phyloP scores from a whole-genome alignment of 257 asterid genomes.

The Scutellaria baicalensis region DNA sequence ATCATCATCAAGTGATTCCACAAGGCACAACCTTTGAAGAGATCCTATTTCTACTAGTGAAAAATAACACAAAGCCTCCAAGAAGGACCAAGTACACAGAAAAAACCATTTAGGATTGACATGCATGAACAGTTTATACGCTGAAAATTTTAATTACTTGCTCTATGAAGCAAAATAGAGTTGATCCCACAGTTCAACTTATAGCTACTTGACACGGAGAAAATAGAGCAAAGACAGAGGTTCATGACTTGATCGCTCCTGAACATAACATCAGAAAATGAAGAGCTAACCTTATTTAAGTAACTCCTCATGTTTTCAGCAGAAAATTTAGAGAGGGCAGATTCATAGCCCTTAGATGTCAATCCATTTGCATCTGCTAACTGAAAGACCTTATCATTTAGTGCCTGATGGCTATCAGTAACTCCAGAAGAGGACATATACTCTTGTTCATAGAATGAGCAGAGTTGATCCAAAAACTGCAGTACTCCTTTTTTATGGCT shows the following conservation, averaged over 20 bases:
- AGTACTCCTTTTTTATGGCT: constrained; percentile 83
- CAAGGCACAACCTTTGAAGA: background rate
- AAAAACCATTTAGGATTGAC: background rate
- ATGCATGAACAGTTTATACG: background rate
- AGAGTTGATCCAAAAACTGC: constrained; percentile 75
- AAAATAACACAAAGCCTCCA: background rate
- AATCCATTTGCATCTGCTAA: constrained; percentile 77
- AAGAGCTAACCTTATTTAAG: constrained; percentile 55
- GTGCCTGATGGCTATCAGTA: constrained; percentile 44
- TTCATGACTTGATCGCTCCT: background rate
- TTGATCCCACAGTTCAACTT: background rate
- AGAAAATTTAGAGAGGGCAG: constrained; percentile 53
- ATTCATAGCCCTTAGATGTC: constrained; percentile 59
- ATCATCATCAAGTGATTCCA: background rate
- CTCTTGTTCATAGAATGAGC: constrained; percentile 63
- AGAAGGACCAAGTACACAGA: background rate
- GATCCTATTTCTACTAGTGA: background rate
- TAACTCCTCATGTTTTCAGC: constrained; percentile 41
- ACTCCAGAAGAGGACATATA: constrained; percentile 38
- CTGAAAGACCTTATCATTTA: constrained; percentile 57
- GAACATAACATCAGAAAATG: background rate
- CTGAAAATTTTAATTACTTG: background rate
- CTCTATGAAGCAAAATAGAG: background rate
- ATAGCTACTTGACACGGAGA: background rate
- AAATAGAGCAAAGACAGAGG: background rate